Base-by-base conservation (phyloP, 768 basidiomycete species). In the Macrolepiota dolichaula region DNA sequence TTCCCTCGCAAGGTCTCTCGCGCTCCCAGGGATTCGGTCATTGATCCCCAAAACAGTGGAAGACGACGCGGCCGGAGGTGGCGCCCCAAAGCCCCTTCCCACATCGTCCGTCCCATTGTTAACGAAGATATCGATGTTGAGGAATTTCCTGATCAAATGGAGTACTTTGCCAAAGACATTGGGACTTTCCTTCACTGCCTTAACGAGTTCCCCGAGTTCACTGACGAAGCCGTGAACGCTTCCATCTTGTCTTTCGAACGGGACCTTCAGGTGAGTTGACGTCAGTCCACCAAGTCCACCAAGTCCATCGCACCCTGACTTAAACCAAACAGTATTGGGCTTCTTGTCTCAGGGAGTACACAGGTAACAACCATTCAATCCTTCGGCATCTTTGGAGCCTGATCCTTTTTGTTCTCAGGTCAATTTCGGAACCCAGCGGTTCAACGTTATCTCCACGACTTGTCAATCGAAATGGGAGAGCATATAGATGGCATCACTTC, bases 141-240 rank as follows among this genome's bases (percentile, higher is more conserved):
- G 68, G 78, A 79, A 58, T 87, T 91, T 64, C 89, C 90, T 0
- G 76, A 79, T 29, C 85, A 91, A 67, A 71, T 92, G 54, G 81
- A 85, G 62, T 72, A 73, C 32, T 75, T 91, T 38, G 87, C 88
- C 3, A 76, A 75, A n/a, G 88, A 87, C 57, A 82, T 91, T 13
- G 83, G 77, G 22, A 86, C 84, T 0, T 92, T 92, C 66, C 71
- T 89, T 61, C 78, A 85, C 51, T 86, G 86, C 64, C 71, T 92
- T 63, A 89, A 91, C 59, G 89, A 91, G 67, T 91, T 92, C 64
- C 89, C 89, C 0, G 90, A 91, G 68, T 89, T 89, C 65, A 85
- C 81, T 27, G 87, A 91, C 55, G 88, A 92, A 64, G 84, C 83
- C 4, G 84, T 83, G 59, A 89, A 90, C 67, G 76, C 83, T 0